Conservation (phyloP, 768 basidiomycete genomes). For the Trametopsis cervina region DNA sequence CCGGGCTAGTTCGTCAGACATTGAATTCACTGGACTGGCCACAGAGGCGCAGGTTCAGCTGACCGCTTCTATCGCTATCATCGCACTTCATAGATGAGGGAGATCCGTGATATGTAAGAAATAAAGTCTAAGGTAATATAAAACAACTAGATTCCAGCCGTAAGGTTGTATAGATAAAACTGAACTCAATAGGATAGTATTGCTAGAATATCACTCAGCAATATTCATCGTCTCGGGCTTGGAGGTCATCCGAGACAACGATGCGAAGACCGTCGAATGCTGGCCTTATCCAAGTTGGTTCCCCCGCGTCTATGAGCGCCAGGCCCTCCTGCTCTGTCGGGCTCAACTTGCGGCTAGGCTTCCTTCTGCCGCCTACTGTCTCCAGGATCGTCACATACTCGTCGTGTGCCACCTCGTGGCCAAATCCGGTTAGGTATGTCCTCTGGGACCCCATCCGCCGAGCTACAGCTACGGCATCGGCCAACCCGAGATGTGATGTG, state of each 20-base stretch:
- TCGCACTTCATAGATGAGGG: too few relatives aligned
- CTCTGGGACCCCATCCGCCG: constrained; percentile 49
- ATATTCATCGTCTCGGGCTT: constrained; percentile 45
- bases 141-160: too few relatives aligned
- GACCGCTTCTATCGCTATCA: too few relatives aligned
- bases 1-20: too few relatives aligned
- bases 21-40: too few relatives aligned
- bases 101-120: too few relatives aligned
- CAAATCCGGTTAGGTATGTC: constrained; percentile 72
- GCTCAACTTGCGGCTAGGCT: constrained; percentile 21
- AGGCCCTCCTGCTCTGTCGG: constrained; percentile 36
- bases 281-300: constrained; percentile 56
- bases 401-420: constrained; percentile 72
- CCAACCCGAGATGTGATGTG: constrained; percentile 77
- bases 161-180: too few relatives aligned
- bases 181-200: not conserved
- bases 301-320: constrained; percentile 39
- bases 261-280: constrained; percentile 70
- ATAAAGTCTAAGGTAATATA: too few relatives aligned
- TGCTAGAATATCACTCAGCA: not conserved
- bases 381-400: constrained; percentile 66
- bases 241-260: constrained; percentile 33
- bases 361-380: constrained; percentile 32
- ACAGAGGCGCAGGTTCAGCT: too few relatives aligned
- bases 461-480: constrained; percentile 49